Base-by-base conservation (phyloP, 345 rosid species). In the Hirschfeldia incana region DNA sequence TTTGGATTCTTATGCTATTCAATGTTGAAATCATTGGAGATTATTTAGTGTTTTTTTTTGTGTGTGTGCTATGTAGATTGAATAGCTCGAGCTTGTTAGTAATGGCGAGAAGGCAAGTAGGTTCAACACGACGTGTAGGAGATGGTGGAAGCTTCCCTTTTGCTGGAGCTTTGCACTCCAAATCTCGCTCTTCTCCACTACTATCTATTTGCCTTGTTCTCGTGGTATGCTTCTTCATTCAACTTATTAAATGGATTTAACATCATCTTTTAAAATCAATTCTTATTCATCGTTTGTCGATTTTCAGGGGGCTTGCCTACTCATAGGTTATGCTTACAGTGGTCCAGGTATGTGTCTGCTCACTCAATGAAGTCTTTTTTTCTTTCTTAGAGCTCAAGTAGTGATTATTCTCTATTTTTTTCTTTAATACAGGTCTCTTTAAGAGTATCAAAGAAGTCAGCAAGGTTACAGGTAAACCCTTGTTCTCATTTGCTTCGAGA, bases 41-140 rank as follows among this genome's bases (percentile, higher is more conserved):
- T 58, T 61, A 16, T 60, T 60, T 32, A n/a, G n/a, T n/a, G n/a
- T n/a, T n/a, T 9, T 12, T 33, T n/a, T 5, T 28, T 53, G 15
- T 15, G 6, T 53, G 17, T 71, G 2, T 13, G 11, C 30, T 65
- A 57, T 70, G 76, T 68, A 80, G 79, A 73, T 75, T 44, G 66
- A 29, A 7, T 70, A 65, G 67, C 37, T 74, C 67, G 53, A 67
- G 61, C 11, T 79, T 62, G 26, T 5, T 2, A 15, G 72, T 69
- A 67, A 94, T 94, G 98, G 91, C 97, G 44, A 85, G 97, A 76
- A 87, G 98, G 83, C 97, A 86, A 85, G 96, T 90, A 34, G 87
- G 86, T 72, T 88, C 94, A 64, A 83, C 90, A 10, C 86, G 98
- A 49, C 90, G 97, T 37, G 84, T 89, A 21, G 97, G 83, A 1